A percentile compares a stretch with the other conserved stretches of the same genome.
phyloP scores from a whole-genome alignment of 139 green algal species.

The Dunaliella primolecta region DNA sequence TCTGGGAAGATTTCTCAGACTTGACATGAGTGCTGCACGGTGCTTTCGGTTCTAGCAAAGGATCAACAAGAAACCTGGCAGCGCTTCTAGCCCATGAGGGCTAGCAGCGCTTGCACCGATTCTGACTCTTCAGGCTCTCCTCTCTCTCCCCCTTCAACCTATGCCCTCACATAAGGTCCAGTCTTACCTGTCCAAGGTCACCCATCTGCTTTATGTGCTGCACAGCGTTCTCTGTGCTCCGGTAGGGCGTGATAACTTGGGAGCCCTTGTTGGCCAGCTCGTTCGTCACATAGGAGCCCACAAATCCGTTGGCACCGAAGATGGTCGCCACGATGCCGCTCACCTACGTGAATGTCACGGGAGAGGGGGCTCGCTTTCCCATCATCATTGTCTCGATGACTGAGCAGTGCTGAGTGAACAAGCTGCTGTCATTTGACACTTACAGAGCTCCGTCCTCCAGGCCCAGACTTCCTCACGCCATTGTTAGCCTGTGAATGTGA shows the following conservation, averaged over 20 bases:
- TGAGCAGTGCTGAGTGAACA: too few species aligned
- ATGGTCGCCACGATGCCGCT: slow-evolving; percentile 87
- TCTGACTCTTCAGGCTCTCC: too few species aligned
- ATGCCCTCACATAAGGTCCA: too few species aligned
- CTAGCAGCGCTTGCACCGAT: too few species aligned
- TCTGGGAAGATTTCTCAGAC: too few species aligned
- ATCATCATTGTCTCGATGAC: too few species aligned
- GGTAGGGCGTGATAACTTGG: slow-evolving; percentile 83
- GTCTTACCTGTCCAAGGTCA: slow-evolving; percentile 83
- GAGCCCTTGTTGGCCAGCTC: slow-evolving; percentile 71
- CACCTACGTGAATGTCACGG: slow-evolving; percentile 50
- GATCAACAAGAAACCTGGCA: too few species aligned
- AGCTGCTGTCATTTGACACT: neutral
- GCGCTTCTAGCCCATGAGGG: too few species aligned
- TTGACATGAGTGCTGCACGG: too few species aligned
- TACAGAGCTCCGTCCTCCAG: neutral
- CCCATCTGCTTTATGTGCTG: slow-evolving; percentile 93
- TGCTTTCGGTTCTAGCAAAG: too few species aligned
- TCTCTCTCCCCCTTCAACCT: too few species aligned
- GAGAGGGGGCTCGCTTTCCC: neutral
- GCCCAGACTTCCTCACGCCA: neutral
- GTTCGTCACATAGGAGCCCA: slow-evolving; percentile 91
- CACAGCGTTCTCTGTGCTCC: slow-evolving; percentile 78
- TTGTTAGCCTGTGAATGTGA: too few species aligned
- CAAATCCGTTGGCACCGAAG: slow-evolving; percentile 92